Evolutionary conservation across 805 yeast species (phyloP).

Genomic region (Ogataea nitratoaversa): DNA sequence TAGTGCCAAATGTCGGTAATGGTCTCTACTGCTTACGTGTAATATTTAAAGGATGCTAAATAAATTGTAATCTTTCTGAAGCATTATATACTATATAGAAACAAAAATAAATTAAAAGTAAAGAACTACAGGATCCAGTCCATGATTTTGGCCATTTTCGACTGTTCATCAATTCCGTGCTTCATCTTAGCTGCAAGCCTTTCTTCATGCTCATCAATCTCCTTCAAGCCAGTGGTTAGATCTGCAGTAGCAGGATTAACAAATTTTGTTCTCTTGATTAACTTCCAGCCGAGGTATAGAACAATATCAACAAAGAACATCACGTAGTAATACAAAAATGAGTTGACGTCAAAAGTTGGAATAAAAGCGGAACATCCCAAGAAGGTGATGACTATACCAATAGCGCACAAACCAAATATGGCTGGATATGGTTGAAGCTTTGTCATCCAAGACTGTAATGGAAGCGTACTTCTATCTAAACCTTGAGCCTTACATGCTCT

Average conservation of each 20-base stretch:
- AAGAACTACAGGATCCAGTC: neutral
- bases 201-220: constrained; percentile 36
- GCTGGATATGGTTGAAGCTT: constrained; percentile 31
- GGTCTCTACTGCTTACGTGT: too few species aligned
- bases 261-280: constrained; percentile 34
- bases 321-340: constrained; percentile 37
- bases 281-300: constrained; percentile 32
- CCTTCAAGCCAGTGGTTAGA: constrained; percentile 34
- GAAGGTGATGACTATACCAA: constrained; percentile 26
- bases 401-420: constrained; percentile 20
- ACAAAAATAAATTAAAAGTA: too few species aligned
- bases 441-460: constrained; percentile 36
- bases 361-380: constrained; percentile 33
- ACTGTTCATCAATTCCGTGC: neutral
- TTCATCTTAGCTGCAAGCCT: constrained; percentile 23
- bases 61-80: too few species aligned
- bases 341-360: constrained; percentile 30
- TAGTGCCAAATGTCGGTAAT: too few species aligned
- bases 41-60: too few species aligned
- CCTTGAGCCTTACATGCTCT: constrained; percentile 37
- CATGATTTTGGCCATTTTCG: neutral
- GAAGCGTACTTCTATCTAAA: constrained; percentile 33
- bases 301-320: constrained; percentile 35
- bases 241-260: constrained; percentile 33
- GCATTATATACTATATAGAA: too few species aligned